These are phyloP conservation scores for Yamadazyma tumulicola DNA, from an alignment of 805 yeast species.

Conservation along the genomic window DNA sequence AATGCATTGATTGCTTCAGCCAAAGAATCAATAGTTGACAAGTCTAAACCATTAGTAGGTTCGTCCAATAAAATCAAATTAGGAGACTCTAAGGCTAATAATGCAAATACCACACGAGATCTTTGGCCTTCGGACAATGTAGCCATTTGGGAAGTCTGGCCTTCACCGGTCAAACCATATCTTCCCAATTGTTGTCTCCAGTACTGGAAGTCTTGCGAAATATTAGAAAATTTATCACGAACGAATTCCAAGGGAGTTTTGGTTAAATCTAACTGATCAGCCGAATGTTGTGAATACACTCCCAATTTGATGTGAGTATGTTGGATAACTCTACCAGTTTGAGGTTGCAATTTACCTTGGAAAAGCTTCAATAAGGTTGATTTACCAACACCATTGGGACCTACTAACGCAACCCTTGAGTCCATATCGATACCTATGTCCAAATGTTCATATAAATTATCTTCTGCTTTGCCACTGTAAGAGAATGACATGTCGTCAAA, in stretches of 20 bases:
- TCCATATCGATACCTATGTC: constrained; percentile 99
- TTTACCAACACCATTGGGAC: constrained; percentile 99
- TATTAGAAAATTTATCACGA: constrained; percentile 83
- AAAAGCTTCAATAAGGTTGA: constrained; percentile 92
- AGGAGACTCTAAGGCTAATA: constrained; percentile 92
- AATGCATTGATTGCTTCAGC: constrained; percentile 93
- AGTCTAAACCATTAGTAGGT: constrained; percentile 99
- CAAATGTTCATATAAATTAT: constrained; percentile 84
- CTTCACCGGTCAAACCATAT: constrained; percentile 98
- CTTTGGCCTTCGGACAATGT: constrained; percentile 98
- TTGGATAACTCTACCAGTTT: constrained; percentile 91
- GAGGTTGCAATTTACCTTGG: constrained; percentile 92
- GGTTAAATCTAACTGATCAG: constrained; percentile 94
- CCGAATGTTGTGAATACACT: constrained; percentile 98
- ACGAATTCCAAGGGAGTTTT: constrained; percentile 95
- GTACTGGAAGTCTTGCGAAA: constrained; percentile 98
- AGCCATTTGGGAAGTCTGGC: constrained; percentile 98
- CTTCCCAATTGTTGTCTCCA: constrained; percentile 98
- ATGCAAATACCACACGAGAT: constrained; percentile 96
- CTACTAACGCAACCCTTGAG: constrained; percentile 95
- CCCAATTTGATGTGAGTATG: constrained; percentile 98
- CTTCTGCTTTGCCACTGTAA: constrained; percentile 77
- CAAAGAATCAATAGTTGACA: constrained; percentile 95
- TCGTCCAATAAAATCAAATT: constrained; percentile 94
- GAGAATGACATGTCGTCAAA: constrained; percentile 94